phyloP scores from a whole-genome alignment of 305 asterid species.

The Solanum hybrid region DNA sequence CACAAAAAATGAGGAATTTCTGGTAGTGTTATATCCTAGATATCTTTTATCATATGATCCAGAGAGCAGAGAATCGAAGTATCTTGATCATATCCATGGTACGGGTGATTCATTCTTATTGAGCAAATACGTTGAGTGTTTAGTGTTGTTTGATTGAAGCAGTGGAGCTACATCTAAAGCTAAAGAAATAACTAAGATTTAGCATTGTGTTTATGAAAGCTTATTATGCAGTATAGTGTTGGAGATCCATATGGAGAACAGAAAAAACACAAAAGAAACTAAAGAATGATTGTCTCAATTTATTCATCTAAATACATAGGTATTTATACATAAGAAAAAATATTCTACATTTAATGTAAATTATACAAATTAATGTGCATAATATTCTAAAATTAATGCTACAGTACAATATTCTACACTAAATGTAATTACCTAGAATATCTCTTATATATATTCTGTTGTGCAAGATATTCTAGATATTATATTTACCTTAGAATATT shows the following conservation, averaged over 20 bases:
- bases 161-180: neutral
- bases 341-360: neutral
- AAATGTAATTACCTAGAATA: too few relatives aligned
- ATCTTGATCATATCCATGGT: neutral
- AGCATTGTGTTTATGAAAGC: neutral
- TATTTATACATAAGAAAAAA: neutral
- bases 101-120: neutral
- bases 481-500: too few relatives aligned
- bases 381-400: neutral
- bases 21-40: neutral
- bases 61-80: neutral
- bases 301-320: neutral
- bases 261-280: neutral
- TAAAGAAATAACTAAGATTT: neutral
- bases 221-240: neutral
- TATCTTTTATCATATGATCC: neutral
- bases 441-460: neutral
- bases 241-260: neutral
- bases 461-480: neutral
- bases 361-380: neutral
- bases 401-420: neutral
- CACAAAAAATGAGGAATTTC: constrained; percentile 8
- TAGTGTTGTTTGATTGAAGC: neutral
- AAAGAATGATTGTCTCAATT: neutral
- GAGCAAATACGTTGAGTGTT: neutral